These are phyloP conservation scores for Isabelozyma rhagii DNA, from an alignment of 805 yeast genomes.

Conservation along the genomic window DNA sequence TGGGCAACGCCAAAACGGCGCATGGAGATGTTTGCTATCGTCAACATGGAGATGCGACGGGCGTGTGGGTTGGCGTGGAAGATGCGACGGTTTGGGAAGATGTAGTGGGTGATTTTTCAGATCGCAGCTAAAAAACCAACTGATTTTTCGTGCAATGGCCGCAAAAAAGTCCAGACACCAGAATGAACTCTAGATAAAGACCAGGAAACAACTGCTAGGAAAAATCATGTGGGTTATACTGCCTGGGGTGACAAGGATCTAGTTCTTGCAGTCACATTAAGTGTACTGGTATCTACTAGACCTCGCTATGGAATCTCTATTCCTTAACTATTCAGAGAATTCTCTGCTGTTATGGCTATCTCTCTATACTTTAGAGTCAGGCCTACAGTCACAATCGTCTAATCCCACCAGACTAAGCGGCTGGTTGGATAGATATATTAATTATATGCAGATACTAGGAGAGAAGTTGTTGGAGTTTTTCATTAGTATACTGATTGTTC, in stretches of 20 bases:
- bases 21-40: not conserved
- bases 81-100: not conserved
- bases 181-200: not conserved
- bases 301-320: no score
- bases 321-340: no score
- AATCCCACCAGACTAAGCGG: no score
- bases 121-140: not conserved
- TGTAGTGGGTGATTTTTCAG: not conserved
- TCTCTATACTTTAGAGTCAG: no score
- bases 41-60: no score
- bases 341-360: no score
- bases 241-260: no score
- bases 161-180: not conserved
- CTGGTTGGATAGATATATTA: no score
- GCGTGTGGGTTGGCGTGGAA: not conserved
- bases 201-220: not conserved
- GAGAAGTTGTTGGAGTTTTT: conserved; percentile 19
- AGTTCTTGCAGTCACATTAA: no score
- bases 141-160: not conserved
- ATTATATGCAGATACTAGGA: not conserved
- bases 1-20: not conserved
- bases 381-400: no score
- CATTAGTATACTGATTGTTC: conserved; percentile 34
- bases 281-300: no score
- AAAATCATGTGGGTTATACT: no score